These are phyloP conservation scores for Thymus mandschuricus DNA, from an alignment of 257 asterid genomes.

Conservation along the genomic window DNA sequence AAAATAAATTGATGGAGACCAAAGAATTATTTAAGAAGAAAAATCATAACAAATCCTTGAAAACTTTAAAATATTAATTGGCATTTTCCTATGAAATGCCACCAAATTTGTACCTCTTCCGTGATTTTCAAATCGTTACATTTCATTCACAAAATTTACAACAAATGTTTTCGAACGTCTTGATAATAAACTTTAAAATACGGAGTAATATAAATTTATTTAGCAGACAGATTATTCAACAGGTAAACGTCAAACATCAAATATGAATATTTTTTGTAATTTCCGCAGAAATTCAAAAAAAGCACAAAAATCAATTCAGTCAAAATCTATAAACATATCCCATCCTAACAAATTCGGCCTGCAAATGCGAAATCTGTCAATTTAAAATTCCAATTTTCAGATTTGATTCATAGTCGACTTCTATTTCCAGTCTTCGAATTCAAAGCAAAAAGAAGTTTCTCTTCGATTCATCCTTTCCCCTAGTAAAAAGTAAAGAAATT, in stretches of 20 bases:
- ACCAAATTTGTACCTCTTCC: no score
- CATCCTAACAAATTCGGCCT: not conserved
- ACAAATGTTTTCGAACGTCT: no score
- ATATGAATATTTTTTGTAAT: no score
- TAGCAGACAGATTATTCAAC: no score
- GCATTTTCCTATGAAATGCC: no score
- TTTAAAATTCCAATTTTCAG: not conserved
- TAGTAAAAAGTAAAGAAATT: not conserved
- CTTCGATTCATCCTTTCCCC: constrained; percentile 18
- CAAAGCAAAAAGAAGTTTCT: constrained; percentile 45
- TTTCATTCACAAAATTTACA: no score
- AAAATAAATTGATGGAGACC: no score
- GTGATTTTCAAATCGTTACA: no score
- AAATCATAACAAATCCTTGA: no score
- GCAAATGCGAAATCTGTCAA: constrained; percentile 14
- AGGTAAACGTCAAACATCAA: constrained; percentile 3
- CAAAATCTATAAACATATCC: not conserved
- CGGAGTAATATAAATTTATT: not conserved
- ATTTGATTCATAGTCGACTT: constrained; percentile 17
- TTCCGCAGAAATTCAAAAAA: no score
- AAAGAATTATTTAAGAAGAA: no score
- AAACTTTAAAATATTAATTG: no score
- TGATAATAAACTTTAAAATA: not conserved
- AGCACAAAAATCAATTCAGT: not conserved
- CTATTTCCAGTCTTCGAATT: constrained; percentile 17